Base-by-base conservation (phyloP, 2,329 filamentous ascomycete genomes). In the Aspergillus amoenus region DNA sequence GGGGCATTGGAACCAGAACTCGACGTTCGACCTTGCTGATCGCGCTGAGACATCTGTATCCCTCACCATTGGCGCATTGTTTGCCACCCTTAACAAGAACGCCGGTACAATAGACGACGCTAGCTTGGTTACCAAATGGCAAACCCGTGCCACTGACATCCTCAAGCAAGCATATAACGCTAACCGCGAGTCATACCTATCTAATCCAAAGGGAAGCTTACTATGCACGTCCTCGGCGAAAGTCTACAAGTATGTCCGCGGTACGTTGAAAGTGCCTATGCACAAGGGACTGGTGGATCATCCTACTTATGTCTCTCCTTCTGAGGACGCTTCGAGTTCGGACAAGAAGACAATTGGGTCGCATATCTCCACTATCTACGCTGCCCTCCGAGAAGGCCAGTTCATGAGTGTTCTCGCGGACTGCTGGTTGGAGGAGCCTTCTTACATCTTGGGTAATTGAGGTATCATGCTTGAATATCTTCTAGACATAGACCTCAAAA, bases 181-280 rank as follows among this genome's bases (percentile, higher is more conserved):
- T 0, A 60, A 55, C 3, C 63, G 66, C 7, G 51, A 54, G 5
- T n/a, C 13, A 2, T 66, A 66, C 37, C 53, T 68, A 51, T 12
- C 12, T 2, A 5, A 9, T 21, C 39, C 32, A 1, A 68, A 61
- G 0, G 34, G 48, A 11, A 11, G 27, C 1, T 64, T 71, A 41
- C 68, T 77, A 2, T 70, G 75, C 30, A 47, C 55, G 7, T 66
- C 68, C 4, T 71, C 73, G 8, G 59, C 57, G 18, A 61, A 49
- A 2, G 56, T 77, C 18, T 78, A 78, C 63, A 45, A 41, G 3
- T 73, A 71, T 54, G 71, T 78, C 7, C 70, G 76, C 2, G 57
- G 63, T 9, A 66, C 67, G 5, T 65, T 78, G 17, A 60, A 56
- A 1, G 65, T 78, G 12, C 68, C 69, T 4, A 64, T 73, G 58